Base-by-base conservation (phyloP, 139 green algal species). In the Haematococcus sp. region DNA sequence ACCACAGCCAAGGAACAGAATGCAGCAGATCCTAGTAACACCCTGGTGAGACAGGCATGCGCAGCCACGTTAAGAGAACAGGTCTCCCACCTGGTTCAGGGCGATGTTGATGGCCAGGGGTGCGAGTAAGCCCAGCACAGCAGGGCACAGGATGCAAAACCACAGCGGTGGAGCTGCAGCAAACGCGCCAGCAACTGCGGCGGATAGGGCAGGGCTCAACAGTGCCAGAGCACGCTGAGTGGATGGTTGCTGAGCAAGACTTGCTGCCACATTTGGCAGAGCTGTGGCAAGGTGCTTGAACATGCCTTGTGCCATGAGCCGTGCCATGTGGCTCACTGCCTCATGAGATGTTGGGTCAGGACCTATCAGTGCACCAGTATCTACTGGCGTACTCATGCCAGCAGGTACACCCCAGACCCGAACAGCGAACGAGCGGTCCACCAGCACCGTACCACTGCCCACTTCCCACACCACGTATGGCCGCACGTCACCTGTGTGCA, bases 91-190 rank as follows among this genome's bases (percentile, higher is more conserved):
- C 68, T 81, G 68, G 68, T 81, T 81, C n/a, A 81, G 68, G 1
- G 34, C 34, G 20, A 76, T 2, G 68, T 85, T 85, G 58, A 85
- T 81, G 34, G 72, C 25, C 40, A 85, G 20, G 2, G 75, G 79
- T 9, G 79, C 79, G 75, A 76, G 22, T 52, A 85, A 75, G 9
- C 75, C 79, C 56, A 81, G 30, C 58, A 85, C 70, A 0, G 76
- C 64, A 64, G 79, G 79, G 56, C 79, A 84, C 70, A 84, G 56
- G 15, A 84, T 66, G 74, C 79, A 84, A 70, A 84, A 84, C 79
- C 75, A 81, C 59, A 81, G 58, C 23, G 75, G 75, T 33, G 75
- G 75, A 4, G 75, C 75, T 3, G 68, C 68, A 23, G 59, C 75
- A 54, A 81, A 81, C 7, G 60, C 75, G n/a, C 59, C 68, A 2